Base-by-base conservation (phyloP, 2,329 filamentous ascomycete genomes). In the Zopfia rhizophila region DNA sequence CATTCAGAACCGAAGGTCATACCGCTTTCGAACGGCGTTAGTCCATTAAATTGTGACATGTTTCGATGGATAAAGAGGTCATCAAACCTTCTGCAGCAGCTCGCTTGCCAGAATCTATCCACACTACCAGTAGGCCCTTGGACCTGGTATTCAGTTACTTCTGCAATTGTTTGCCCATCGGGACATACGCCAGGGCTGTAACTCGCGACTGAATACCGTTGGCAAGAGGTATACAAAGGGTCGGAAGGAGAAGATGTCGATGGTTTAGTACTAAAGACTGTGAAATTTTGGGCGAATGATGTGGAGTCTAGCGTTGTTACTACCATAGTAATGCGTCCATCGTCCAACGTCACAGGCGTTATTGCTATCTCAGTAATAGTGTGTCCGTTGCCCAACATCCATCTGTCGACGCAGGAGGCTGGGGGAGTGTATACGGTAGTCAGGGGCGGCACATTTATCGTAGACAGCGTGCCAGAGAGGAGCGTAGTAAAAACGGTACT, bases 131-230 rank as follows among this genome's bases (percentile, higher is more conserved):
- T n/a, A n/a, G n/a, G n/a, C n/a, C n/a, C n/a, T n/a, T n/a, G n/a
- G 6, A 17, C 33, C 3, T 33, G 22, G 11, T 14, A 18, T 11
- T 40, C 41, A 3, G 50, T 53, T 1, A 49, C 24, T 24, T 45
- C 50, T 1, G 43, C 46, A 7, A 45, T 12, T 6, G 24, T 37
- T 10, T 47, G 46, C 4, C 45, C 42, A 14, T 31, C 27, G 14
- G 43, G 46, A 25, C 50, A 50, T n/a, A 50, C 35, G 3, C 42
- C 51, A 2, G 51, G 51, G 14, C 51, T 53, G 19, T 49, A 53
- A n/a, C n/a, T n/a, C n/a, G n/a, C n/a, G n/a, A n/a, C n/a, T n/a
- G n/a, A n/a, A n/a, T n/a, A n/a, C n/a, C n/a, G n/a, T n/a, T n/a
- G n/a, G n/a, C n/a, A n/a, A n/a, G n/a, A n/a, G n/a, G n/a, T n/a